Percentiles rank a stretch among this genome's conserved stretches.
phyloP scores from a whole-genome alignment of 2,329 filamentous ascomycete species.

The Paraphaeosphaeria sporulosa region DNA sequence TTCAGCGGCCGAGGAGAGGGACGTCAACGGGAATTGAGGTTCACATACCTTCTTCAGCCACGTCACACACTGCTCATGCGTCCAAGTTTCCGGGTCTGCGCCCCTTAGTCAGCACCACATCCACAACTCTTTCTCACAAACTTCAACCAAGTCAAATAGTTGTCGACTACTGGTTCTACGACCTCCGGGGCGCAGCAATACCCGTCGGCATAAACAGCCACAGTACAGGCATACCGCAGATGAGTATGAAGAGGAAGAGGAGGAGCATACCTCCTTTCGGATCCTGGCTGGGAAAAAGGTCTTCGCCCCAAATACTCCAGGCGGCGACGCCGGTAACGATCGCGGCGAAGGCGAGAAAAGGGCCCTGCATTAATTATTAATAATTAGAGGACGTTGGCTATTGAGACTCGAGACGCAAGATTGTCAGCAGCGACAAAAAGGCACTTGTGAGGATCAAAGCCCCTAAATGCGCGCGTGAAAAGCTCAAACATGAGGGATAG shows the following conservation, averaged over 20 bases:
- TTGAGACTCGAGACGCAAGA: conserved; percentile 12
- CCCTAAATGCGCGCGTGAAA: not conserved
- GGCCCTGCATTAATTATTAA: conserved; percentile 27
- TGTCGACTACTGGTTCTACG: not conserved
- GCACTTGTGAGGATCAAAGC: conserved; percentile 6
- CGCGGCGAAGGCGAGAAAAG: conserved; percentile 70
- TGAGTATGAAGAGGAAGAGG: conserved; percentile 3
- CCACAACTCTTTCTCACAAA: not conserved
- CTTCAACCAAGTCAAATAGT: not conserved
- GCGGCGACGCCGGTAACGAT: conserved; percentile 81
- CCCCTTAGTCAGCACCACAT: conserved; percentile 7
- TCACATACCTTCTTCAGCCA: conserved; percentile 81
- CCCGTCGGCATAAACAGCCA: conserved; percentile 1
- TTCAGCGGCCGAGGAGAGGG: conserved; percentile 1
- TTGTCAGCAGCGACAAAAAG: conserved; percentile 20
- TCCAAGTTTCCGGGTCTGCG: conserved; percentile 74
- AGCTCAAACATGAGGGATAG: not conserved
- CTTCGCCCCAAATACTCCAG: conserved; percentile 85
- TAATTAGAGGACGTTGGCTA: not conserved
- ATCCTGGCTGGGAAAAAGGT: conserved; percentile 82
- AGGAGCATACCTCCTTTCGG: conserved; percentile 74
- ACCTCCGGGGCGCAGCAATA: not conserved
- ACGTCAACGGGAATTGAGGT: not conserved
- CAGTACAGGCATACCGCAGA: not conserved
- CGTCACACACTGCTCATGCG: conserved; percentile 76